A percentile compares a stretch with the other conserved stretches of the same genome.
These are phyloP conservation scores for Cardamine chenopodiifolia DNA, from an alignment of 345 rosid species.

Conservation along the genomic window DNA sequence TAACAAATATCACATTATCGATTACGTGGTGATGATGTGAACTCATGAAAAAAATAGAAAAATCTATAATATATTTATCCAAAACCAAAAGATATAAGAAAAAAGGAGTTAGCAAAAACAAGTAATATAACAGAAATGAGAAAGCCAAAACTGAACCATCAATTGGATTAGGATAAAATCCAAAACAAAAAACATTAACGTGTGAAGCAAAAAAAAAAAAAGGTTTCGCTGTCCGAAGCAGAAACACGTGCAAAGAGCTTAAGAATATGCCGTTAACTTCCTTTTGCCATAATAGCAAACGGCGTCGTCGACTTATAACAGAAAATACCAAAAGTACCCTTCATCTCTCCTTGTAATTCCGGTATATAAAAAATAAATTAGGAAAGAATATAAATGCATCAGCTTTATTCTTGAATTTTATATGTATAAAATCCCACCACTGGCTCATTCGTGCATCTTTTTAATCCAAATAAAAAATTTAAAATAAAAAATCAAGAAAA, in stretches of 20 bases:
- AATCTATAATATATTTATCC: neutral
- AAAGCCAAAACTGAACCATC: conserved; percentile 9
- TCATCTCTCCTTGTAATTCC: conserved; percentile 21
- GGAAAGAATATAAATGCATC: conserved; percentile 27
- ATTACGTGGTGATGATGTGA: neutral
- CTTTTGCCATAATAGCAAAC: conserved; percentile 22
- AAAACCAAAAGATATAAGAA: neutral
- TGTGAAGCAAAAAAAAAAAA: neutral
- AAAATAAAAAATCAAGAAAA: neutral
- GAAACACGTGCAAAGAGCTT: conserved; percentile 31
- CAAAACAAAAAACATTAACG: conserved; percentile 26
- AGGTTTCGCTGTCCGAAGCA: conserved; percentile 37
- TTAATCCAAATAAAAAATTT: neutral
- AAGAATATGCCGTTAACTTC: conserved; percentile 34
- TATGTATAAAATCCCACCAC: conserved; percentile 32
- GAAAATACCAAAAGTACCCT: conserved; percentile 28
- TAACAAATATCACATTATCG: neutral
- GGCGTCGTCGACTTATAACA: neutral
- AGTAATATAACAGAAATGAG: neutral
- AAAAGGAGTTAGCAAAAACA: neutral
- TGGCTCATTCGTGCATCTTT: conserved; percentile 43
- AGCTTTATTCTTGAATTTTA: conserved; percentile 33
- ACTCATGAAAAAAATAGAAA: neutral
- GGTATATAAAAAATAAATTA: neutral
- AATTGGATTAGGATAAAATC: conserved; percentile 19